A percentile compares a stretch with the other conserved stretches of the same genome.
Conservation (phyloP, 2,329 filamentous ascomycete genomes). For the Stachybotrys echinatus region DNA sequence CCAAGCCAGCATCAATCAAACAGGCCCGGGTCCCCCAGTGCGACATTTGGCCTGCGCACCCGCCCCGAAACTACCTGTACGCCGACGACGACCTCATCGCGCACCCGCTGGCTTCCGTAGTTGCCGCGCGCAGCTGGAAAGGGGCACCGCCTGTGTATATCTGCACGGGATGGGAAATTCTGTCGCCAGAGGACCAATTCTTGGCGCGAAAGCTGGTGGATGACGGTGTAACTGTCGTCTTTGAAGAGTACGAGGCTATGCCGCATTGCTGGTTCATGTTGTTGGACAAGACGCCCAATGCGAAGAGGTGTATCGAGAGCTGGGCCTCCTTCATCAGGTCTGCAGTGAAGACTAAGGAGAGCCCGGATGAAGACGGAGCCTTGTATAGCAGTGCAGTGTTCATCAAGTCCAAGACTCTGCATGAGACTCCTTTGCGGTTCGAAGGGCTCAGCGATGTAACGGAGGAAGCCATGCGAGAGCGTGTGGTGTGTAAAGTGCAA, state of each 20-base stretch:
- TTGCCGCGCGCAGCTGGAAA: constrained; percentile 55
- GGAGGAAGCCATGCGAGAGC: constrained; percentile 35
- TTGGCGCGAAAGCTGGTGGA: constrained; percentile 49
- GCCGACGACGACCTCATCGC: constrained; percentile 45
- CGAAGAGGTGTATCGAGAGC: constrained; percentile 46
- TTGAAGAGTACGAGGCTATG: constrained; percentile 75
- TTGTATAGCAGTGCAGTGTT: constrained; percentile 34
- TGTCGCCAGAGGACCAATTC: constrained; percentile 62
- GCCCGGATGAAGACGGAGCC: constrained; percentile 13
- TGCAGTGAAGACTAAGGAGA: constrained; percentile 27
- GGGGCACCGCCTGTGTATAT: constrained; percentile 63
- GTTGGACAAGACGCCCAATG: constrained; percentile 38
- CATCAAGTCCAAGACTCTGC: constrained; percentile 45
- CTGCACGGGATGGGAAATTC: constrained; percentile 64
- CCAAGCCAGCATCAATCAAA: constrained; percentile 39
- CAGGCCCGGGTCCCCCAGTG: constrained; percentile 34
- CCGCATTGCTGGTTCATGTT: constrained; percentile 67
- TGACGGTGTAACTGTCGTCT: constrained; percentile 57
- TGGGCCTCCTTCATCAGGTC: constrained; percentile 52
- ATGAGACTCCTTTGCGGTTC: constrained; percentile 41
- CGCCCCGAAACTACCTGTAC: constrained; percentile 50
- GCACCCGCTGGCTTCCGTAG: constrained; percentile 65
- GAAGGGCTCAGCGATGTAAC: constrained; percentile 35
- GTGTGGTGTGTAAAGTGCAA: constrained; percentile 20
- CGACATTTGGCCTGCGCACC: constrained; percentile 50